A percentile compares a stretch with the other conserved stretches of the same genome.
These are phyloP conservation scores for Amaranthus hypochondriacus DNA, from an alignment of 148 eudicot genomes.

Conservation along the genomic window DNA sequence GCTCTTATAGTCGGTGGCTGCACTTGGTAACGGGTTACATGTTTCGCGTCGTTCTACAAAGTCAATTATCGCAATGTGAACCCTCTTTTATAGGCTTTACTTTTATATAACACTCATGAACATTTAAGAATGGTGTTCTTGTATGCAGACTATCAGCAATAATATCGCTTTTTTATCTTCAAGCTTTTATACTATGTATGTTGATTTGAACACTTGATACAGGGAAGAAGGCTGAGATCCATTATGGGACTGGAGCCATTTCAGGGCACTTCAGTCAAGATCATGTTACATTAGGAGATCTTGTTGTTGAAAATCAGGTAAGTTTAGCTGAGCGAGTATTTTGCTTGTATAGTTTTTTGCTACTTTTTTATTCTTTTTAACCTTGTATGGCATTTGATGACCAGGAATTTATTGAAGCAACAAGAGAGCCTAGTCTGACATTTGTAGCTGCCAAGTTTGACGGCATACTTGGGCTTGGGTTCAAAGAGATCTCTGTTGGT, in stretches of 20 bases:
- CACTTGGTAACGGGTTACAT: neutral
- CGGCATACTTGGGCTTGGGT: constrained; percentile 95
- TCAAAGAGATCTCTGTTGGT: constrained; percentile 89
- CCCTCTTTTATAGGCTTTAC: neutral
- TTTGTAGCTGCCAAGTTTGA: constrained; percentile 94
- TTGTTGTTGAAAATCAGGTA: constrained; percentile 76
- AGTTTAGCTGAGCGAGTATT: constrained; percentile 6
- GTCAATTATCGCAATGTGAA: neutral
- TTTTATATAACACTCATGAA: neutral
- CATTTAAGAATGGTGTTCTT: neutral
- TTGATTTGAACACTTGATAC: constrained; percentile 11
- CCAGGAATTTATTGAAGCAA: constrained; percentile 93
- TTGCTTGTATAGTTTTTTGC: neutral
- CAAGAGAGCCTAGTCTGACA: constrained; percentile 75
- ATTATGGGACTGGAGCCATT: constrained; percentile 89
- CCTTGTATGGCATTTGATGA: neutral
- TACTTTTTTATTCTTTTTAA: neutral
- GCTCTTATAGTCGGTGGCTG: no score
- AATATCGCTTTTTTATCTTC: neutral
- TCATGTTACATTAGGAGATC: constrained; percentile 61
- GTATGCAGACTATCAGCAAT: neutral
- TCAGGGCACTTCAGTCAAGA: constrained; percentile 90
- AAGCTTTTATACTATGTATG: neutral
- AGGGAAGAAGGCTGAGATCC: constrained; percentile 85
- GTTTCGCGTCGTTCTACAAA: neutral